phyloP scores from a whole-genome alignment of 2,329 filamentous ascomycete species.

The Sordariomycetes sp. region DNA sequence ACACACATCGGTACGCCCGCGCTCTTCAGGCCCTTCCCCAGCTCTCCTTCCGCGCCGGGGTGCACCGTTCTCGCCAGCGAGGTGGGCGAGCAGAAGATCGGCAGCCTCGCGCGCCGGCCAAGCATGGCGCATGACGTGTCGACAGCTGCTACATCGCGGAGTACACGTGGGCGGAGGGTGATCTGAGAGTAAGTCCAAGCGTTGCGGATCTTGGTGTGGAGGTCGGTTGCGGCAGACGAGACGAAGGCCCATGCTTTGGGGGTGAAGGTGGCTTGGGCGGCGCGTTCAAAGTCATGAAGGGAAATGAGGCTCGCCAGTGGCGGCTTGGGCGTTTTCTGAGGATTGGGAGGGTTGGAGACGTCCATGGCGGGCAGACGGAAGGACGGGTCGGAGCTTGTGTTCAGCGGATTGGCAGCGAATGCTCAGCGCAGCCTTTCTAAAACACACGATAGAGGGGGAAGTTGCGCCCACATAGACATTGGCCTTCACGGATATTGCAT shows the following conservation, averaged over 20 bases:
- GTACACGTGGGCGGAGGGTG: conserved; percentile 46
- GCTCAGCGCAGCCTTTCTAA: no score
- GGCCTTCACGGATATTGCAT: background rate
- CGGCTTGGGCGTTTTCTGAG: background rate
- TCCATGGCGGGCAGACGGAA: background rate
- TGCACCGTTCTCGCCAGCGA: conserved; percentile 55
- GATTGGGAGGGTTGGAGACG: background rate
- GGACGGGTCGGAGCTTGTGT: no score
- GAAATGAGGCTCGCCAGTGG: background rate
- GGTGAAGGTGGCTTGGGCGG: conserved; percentile 41
- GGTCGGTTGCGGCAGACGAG: conserved; percentile 53
- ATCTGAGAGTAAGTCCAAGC: conserved; percentile 42
- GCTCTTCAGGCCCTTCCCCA: conserved; percentile 39
- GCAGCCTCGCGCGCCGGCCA: conserved; percentile 37
- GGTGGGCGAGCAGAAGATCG: conserved; percentile 54
- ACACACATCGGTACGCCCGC: conserved; percentile 48
- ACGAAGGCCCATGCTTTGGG: conserved; percentile 62
- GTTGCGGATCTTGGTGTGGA: conserved; percentile 47
- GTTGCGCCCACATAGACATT: background rate
- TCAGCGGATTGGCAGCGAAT: no score
- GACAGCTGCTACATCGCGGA: conserved; percentile 43
- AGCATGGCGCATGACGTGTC: conserved; percentile 42
- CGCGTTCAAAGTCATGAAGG: conserved; percentile 48
- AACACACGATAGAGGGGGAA: background rate
- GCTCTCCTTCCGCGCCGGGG: conserved; percentile 49